These are phyloP conservation scores for Claviceps maximensis DNA, from an alignment of 2,329 filamentous ascomycete genomes.

Conservation along the genomic window DNA sequence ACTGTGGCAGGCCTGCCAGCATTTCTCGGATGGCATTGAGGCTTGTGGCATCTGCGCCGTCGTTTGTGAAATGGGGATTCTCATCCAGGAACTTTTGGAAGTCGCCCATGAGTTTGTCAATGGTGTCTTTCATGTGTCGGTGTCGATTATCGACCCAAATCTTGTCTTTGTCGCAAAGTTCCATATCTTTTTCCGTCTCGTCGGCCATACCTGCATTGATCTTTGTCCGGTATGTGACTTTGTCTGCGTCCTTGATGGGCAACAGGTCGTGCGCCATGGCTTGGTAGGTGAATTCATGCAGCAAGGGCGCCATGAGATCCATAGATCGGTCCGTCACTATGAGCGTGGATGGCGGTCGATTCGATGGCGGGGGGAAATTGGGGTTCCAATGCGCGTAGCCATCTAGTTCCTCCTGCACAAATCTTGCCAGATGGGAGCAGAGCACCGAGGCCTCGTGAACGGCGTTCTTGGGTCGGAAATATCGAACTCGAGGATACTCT, in stretches of 20 bases:
- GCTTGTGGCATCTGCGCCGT: slow-evolving; percentile 51
- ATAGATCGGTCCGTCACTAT: slow-evolving; percentile 86
- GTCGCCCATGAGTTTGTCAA: slow-evolving; percentile 82
- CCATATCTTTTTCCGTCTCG: slow-evolving; percentile 77
- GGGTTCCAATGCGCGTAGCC: slow-evolving; percentile 73
- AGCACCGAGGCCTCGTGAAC: slow-evolving; percentile 80
- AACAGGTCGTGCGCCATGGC: slow-evolving; percentile 94
- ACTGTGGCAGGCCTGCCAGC: slow-evolving; percentile 87
- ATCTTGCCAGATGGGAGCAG: slow-evolving; percentile 75
- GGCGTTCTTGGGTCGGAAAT: slow-evolving; percentile 64
- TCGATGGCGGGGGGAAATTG: slow-evolving; percentile 61
- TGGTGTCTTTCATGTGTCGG: slow-evolving; percentile 94
- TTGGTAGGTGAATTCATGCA: slow-evolving; percentile 97
- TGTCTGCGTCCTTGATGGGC: slow-evolving; percentile 77
- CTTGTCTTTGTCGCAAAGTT: slow-evolving; percentile 78
- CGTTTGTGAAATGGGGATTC: slow-evolving; percentile 82
- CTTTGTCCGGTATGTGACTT: slow-evolving; percentile 69
- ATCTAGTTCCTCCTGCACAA: slow-evolving; percentile 85
- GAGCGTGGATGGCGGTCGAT: slow-evolving; percentile 67
- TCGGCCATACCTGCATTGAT: slow-evolving; percentile 61
- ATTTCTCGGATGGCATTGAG: slow-evolving; percentile 93
- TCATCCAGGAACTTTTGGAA: slow-evolving; percentile 85
- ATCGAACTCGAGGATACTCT: slow-evolving; percentile 86
- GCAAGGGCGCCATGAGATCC: slow-evolving; percentile 74
- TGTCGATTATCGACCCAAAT: slow-evolving; percentile 95